A percentile compares a stretch with the other conserved stretches of the same genome.
Conservation (phyloP, 2,329 filamentous ascomycete species). For the Pseudogymnoascus pannorum region DNA sequence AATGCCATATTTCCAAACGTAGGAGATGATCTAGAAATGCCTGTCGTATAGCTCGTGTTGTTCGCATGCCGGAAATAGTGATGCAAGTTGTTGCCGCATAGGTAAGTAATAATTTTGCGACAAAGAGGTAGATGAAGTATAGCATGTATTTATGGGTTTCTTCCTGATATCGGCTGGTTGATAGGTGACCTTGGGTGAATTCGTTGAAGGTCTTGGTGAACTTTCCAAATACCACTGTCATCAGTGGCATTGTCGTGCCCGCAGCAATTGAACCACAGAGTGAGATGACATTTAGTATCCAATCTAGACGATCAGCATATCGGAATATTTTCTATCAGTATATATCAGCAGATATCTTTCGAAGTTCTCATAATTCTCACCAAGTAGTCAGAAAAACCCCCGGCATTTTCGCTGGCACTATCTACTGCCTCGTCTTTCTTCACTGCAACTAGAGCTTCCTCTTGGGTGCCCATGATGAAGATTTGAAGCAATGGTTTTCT, state of each 20-base stretch:
- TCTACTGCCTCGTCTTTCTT: not conserved
- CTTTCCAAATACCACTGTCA: slow-evolving; percentile 40
- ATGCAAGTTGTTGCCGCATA: slow-evolving; percentile 35
- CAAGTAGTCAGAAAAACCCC: not conserved
- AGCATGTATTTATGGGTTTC: slow-evolving; percentile 25
- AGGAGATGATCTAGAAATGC: slow-evolving; percentile 24
- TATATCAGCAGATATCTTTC: not conserved
- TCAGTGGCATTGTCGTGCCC: slow-evolving; percentile 39
- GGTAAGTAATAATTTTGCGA: slow-evolving; percentile 40
- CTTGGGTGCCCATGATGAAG: not conserved
- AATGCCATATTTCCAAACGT: slow-evolving; percentile 48
- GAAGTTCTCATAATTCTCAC: not conserved
- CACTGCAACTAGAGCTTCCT: not conserved
- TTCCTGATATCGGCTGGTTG: slow-evolving; percentile 29
- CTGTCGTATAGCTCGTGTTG: slow-evolving; percentile 29
- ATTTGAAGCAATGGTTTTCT: not conserved
- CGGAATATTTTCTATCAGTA: slow-evolving; percentile 11
- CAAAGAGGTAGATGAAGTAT: slow-evolving; percentile 49
- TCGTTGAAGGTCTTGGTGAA: slow-evolving; percentile 21
- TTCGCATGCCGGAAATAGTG: slow-evolving; percentile 38
- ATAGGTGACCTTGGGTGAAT: slow-evolving; percentile 18
- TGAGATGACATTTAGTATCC: slow-evolving; percentile 13
- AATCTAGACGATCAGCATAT: slow-evolving; percentile 12
- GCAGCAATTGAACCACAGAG: slow-evolving; percentile 28
- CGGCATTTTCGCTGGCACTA: not conserved